Evolutionary conservation across 768 basidiomycete genomes (phyloP), one percentile per base, ranked within the genome.

Genomic region (Cubamyces lactineus): DNA sequence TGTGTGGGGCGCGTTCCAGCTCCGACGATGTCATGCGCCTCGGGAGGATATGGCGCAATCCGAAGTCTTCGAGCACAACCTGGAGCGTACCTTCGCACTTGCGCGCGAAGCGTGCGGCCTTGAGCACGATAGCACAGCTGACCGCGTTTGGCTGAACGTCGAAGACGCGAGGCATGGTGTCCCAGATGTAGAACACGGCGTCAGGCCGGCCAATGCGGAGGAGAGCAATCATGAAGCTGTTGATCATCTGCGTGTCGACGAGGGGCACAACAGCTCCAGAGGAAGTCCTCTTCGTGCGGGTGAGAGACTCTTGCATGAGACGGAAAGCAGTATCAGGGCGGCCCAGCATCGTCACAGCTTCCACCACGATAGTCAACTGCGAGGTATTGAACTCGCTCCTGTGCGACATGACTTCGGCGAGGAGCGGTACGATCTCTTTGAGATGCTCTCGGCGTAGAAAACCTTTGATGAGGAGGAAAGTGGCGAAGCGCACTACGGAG

Each of bases 151-250:
- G 87, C 3, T 75, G 71, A 0, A 87, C 75, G 5, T 77, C 79
- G 70, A 89, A 94, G 3, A 92, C 71, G 0, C 72, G 67, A 3
- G 76, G 75, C 74, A 91, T 83, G 24, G 84, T 73, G n/a, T 87
- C 85, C 88, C 89, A 94, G 1, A 92, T 67, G 45, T 75, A 74
- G 70, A 90, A 87, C 3, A 87, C 80, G 7, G 81, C 74, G 65
- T 90, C 88, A 0, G 88, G 87, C 3, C 89, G 82, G 30, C 78
- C 74, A 19, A 79, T 77, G 21, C 78, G 78, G 24, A 78, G 77
- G 43, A 92, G 77, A 0, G 81, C 65, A 12, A 72, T 70, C 71
- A 87, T 76, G 67, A 86, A 80, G n/a, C 49, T 57, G 16, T 70
- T 74, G 41, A 77, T 24, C 1, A 66, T 39, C 17, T 54, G 63